phyloP scores from a whole-genome alignment of 2,329 filamentous ascomycete genomes.

The Ceratocystis papillata region DNA sequence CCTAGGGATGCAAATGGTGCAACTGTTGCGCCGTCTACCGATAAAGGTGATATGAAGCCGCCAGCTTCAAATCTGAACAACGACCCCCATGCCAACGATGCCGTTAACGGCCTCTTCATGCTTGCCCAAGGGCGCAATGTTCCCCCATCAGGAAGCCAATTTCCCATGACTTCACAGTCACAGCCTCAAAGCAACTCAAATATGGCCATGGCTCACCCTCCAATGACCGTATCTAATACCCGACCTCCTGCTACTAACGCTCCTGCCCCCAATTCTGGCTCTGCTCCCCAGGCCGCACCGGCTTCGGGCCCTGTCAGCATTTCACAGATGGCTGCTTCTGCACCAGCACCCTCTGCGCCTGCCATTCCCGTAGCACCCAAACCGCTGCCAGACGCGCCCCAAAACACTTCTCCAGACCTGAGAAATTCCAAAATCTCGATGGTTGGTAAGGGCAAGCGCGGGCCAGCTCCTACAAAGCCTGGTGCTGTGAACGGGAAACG shows the following conservation, averaged over 20 bases:
- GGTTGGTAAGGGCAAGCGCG: slow-evolving; percentile 17
- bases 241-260: neutral
- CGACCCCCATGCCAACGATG: slow-evolving; percentile 85
- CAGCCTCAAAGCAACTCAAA: neutral
- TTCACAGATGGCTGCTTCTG: neutral
- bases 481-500: slow-evolving; percentile 51
- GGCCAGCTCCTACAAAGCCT: slow-evolving; percentile 27
- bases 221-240: slow-evolving; percentile 7
- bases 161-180: slow-evolving; percentile 8
- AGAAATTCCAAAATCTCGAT: slow-evolving; percentile 24
- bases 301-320: slow-evolving; percentile 5
- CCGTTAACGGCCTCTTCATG: slow-evolving; percentile 87
- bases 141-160: slow-evolving; percentile 31
- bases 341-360: slow-evolving; percentile 26
- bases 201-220: slow-evolving; percentile 11
- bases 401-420: slow-evolving; percentile 4
- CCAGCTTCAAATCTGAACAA: slow-evolving; percentile 36
- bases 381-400: slow-evolving; percentile 41
- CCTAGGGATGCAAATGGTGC: slow-evolving; percentile 13
- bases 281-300: neutral
- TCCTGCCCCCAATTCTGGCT: neutral
- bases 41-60: slow-evolving; percentile 41
- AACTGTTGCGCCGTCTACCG: slow-evolving; percentile 35
- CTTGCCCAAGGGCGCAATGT: slow-evolving; percentile 58
- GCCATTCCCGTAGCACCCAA: slow-evolving; percentile 43